Percentiles rank a stretch among this genome's conserved stretches.
Evolutionary conservation across 2,329 filamentous ascomycete genomes (phyloP).

Genomic region (Aspergillus sp.): DNA sequence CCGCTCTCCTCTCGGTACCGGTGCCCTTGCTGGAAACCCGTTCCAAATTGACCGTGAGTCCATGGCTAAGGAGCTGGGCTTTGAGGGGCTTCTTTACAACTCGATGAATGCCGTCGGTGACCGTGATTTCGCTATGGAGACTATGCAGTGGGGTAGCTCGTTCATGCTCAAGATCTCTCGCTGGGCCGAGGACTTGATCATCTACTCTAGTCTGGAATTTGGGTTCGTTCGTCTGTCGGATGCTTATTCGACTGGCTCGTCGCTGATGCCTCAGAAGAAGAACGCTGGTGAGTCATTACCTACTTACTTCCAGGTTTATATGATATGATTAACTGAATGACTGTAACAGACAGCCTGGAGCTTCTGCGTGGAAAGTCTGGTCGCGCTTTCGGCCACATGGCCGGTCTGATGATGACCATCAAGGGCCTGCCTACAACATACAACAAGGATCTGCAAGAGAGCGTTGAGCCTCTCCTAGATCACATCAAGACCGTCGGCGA

Average conservation of each 20-base stretch:
- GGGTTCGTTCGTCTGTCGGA: constrained; percentile 74
- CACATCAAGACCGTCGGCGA: constrained; percentile 78
- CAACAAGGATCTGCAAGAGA: constrained; percentile 92
- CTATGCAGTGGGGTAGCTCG: constrained; percentile 74
- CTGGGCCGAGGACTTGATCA: constrained; percentile 83
- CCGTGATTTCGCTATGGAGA: constrained; percentile 80
- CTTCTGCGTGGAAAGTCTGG: constrained; percentile 76
- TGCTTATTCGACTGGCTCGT: constrained; percentile 75
- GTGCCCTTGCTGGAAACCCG: constrained; percentile 77
- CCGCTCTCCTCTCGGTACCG: constrained; percentile 67
- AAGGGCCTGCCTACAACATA: constrained; percentile 78
- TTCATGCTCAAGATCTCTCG: constrained; percentile 78
- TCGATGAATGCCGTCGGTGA: constrained; percentile 74
- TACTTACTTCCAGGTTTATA: not conserved
- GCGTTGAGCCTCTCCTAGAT: constrained; percentile 81
- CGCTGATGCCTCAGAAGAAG: constrained; percentile 82
- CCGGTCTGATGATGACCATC: constrained; percentile 73
- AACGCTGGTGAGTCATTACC: constrained; percentile 49
- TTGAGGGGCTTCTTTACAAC: constrained; percentile 73
- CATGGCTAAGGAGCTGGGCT: constrained; percentile 78
- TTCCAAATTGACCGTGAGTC: constrained; percentile 78
- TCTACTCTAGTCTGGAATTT: constrained; percentile 76
- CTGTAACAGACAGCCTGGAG: constrained; percentile 62
- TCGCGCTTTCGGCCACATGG: constrained; percentile 76
- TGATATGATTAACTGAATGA: not conserved